Base-by-base conservation (phyloP, 208 protist species). In the Trypanosoma platydactyli region DNA sequence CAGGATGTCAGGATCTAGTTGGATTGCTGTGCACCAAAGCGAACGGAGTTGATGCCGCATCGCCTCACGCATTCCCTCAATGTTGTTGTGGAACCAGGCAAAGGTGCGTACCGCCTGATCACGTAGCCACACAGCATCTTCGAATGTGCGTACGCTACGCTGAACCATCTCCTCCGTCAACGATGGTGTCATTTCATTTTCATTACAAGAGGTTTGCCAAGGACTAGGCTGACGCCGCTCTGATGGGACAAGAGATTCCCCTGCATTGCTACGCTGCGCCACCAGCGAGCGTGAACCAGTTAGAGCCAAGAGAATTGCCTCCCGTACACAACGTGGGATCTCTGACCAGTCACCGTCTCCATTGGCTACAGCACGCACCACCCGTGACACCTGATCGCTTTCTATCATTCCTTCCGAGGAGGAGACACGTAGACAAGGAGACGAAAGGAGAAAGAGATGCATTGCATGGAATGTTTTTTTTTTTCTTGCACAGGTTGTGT, bases 71-170 rank as follows among this genome's bases (percentile, higher is more conserved):
- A 88, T 63, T 12, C 64, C 40, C 74, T 92, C 89, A n/a, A 94
- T 50, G 50, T 22, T 87, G 80, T 94, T 94, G 76, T 94, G 89
- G 38, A 94, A 87, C 71, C 86, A 80, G 12, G 84, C 86, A 42
- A 77, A 91, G 74, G 69, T 81, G 33, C 89, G 85, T 49, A 89
- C 83, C 18, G 84, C 81, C 78, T 91, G 68, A 33, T 79, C 76
- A 11, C 89, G 85, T 63, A 92, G 69, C 77, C 79, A 80, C 35
- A 64, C 73, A 0, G 75, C 89, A 50, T 94, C 89, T 50, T 80
- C 82, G 61, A 94, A 94, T n/a, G 84, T 92, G 0, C 68, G 68
- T 18, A 94, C 77, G 61, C 84, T 88, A 46, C 73, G 76, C 70
- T 92, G 83, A 55, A 94, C 66, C 33, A 65, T 65, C 38, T 57